Conservation (phyloP, 1,284 basidiomycete genomes). For the Cutaneotrichosporon sp. region DNA sequence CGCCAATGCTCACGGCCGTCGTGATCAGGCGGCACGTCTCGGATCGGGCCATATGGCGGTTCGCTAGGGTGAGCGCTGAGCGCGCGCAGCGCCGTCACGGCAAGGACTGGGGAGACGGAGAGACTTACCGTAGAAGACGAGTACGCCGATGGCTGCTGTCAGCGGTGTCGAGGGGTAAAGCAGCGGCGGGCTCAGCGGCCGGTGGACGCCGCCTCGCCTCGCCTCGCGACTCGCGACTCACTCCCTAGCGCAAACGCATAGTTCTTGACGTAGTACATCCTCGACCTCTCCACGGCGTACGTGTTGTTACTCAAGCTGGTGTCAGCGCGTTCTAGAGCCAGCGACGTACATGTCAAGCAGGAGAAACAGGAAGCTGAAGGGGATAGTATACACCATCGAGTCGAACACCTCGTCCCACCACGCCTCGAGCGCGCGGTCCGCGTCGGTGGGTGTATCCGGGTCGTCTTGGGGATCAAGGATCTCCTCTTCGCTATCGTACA, state of each 20-base stretch:
- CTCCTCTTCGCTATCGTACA: background rate
- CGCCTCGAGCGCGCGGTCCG: constrained; percentile 12
- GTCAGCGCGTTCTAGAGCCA: background rate
- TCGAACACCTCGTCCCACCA: constrained; percentile 46
- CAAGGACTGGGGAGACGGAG: too few species aligned
- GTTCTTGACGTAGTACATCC: constrained; percentile 12
- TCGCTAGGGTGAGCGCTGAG: background rate
- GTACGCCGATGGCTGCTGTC: constrained; percentile 32
- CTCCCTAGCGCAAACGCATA: constrained; percentile 13
- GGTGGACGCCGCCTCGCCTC: too few species aligned
- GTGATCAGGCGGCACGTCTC: constrained; percentile 24
- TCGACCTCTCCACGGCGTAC: constrained; percentile 10
- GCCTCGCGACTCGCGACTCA: background rate
- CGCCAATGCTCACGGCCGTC: constrained; percentile 29
- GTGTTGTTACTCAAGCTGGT: constrained; percentile 17
- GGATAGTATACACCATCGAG: constrained; percentile 40
- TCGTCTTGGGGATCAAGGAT: background rate
- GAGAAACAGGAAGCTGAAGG: constrained; percentile 43
- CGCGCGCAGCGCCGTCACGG: too few species aligned
- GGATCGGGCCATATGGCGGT: constrained; percentile 11
- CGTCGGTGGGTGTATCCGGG: background rate
- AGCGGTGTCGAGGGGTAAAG: too few species aligned
- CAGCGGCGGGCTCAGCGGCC: too few species aligned
- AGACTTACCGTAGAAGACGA: constrained; percentile 39
- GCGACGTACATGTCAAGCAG: constrained; percentile 43